Percentiles rank a stretch among this genome's conserved stretches.
phyloP scores from a whole-genome alignment of 2,329 filamentous ascomycete species.

The Ustilaginoidea virens region DNA sequence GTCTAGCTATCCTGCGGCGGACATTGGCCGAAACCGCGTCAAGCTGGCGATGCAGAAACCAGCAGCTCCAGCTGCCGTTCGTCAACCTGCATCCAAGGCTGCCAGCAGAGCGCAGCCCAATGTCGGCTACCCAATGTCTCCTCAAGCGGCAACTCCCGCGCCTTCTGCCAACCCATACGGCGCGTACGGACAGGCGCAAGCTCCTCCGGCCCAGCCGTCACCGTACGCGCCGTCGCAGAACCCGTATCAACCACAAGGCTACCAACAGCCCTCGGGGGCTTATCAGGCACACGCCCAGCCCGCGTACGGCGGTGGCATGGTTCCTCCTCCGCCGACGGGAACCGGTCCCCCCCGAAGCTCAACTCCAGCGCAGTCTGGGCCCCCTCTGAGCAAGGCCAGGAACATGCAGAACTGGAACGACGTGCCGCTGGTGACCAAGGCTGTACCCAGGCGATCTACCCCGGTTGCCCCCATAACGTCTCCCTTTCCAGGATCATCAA shows the following conservation, averaged over 20 bases:
- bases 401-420: conserved; percentile 87
- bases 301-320: conserved; percentile 20
- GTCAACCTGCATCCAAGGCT: conserved; percentile 8
- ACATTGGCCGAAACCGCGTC: conserved; percentile 73
- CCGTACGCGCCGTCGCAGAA: conserved; percentile 23
- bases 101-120: conserved; percentile 12
- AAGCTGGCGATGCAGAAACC: conserved; percentile 58
- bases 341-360: conserved; percentile 34
- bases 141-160: conserved; percentile 19
- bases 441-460: conserved; percentile 57
- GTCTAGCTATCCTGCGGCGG: conserved; percentile 67
- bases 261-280: conserved; percentile 5
- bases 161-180: conserved; percentile 16
- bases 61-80: conserved; percentile 11
- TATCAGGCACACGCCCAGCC: conserved; percentile 38
- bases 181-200: conserved; percentile 9
- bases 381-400: conserved; percentile 54
- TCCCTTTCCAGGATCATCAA: conserved; percentile 56
- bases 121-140: conserved; percentile 33
- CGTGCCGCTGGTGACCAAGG: conserved; percentile 70
- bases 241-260: conserved; percentile 16
- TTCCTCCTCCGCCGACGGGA: conserved; percentile 16
- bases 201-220: conserved; percentile 16
- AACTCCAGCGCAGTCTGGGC: conserved; percentile 44
- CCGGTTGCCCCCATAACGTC: conserved; percentile 57